phyloP scores from a whole-genome alignment of 345 rosid species.

The Dipteronia sinensis region DNA sequence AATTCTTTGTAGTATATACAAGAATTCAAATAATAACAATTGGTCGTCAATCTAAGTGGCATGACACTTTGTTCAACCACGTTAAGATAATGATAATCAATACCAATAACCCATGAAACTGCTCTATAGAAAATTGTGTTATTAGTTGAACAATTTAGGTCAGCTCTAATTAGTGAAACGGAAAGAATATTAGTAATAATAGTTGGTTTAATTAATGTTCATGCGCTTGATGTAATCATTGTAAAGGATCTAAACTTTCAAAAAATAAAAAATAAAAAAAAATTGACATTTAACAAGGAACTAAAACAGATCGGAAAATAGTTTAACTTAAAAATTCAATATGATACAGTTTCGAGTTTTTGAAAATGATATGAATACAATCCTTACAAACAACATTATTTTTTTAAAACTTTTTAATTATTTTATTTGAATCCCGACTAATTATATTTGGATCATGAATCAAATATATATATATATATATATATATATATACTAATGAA shows the following conservation, averaged over 20 bases:
- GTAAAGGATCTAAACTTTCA: constrained; percentile 4
- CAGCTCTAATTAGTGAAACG: neutral
- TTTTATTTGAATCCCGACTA: neutral
- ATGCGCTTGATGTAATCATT: constrained; percentile 3
- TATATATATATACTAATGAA: neutral
- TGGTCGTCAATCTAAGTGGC: constrained; percentile 22
- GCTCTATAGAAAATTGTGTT: constrained; percentile 16
- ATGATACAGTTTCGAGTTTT: too few species aligned
- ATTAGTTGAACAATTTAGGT: constrained; percentile 12
- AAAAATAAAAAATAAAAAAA: neutral
- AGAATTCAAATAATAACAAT: constrained; percentile 23
- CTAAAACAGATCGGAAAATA: too few species aligned
- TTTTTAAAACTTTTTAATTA: too few species aligned
- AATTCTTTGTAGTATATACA: constrained; percentile 8
- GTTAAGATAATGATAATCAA: constrained; percentile 7
- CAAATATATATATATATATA: too few species aligned
- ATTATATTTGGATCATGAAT: neutral
- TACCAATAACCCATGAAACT: constrained; percentile 1
- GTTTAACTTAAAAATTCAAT: too few species aligned
- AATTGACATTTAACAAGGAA: neutral
- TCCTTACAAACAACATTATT: too few species aligned
- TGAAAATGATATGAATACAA: too few species aligned
- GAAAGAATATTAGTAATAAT: neutral
- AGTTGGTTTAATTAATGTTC: neutral
- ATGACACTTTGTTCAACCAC: constrained; percentile 12